These are phyloP conservation scores for Gracilaria domingensis DNA, from an alignment of 23 red algal genomes.

Conservation along the genomic window DNA sequence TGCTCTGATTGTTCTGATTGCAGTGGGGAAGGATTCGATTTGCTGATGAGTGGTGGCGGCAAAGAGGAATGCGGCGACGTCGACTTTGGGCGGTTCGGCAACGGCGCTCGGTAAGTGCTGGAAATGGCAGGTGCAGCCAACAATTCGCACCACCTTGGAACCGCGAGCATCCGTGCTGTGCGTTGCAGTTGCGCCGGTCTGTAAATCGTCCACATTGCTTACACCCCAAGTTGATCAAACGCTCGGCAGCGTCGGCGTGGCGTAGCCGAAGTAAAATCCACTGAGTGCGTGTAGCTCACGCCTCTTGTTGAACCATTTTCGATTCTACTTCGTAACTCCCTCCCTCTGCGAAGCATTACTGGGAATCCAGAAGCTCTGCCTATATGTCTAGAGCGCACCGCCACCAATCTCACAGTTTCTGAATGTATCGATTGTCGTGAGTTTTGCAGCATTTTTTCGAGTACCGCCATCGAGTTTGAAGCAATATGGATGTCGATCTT, in stretches of 20 bases:
- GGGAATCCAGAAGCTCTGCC: not conserved
- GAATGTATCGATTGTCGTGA: not conserved
- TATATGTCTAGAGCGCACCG: not conserved
- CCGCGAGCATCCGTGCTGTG: not conserved
- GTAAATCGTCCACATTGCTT: not conserved
- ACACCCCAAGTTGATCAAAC: not conserved
- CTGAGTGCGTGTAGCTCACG: not conserved
- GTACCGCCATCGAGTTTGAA: not conserved
- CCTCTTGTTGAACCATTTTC: too few species aligned
- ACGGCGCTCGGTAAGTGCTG: not conserved
- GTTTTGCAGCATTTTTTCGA: not conserved
- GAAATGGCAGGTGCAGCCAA: not conserved
- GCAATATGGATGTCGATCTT: conserved; percentile 67
- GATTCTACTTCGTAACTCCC: not conserved
- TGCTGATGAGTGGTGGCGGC: not conserved
- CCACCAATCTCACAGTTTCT: not conserved
- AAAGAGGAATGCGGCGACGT: not conserved
- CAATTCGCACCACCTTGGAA: not conserved
- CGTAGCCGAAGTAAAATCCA: too few species aligned
- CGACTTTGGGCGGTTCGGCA: not conserved
- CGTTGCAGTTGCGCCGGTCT: not conserved
- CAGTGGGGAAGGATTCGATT: not conserved
- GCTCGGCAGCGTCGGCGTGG: not conserved
- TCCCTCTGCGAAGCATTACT: not conserved
- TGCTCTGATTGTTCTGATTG: too few species aligned